Evolutionary conservation across 257 asterid genomes (phyloP), one percentile per base, ranked within the genome.

Genomic region (Striga asiatica): DNA sequence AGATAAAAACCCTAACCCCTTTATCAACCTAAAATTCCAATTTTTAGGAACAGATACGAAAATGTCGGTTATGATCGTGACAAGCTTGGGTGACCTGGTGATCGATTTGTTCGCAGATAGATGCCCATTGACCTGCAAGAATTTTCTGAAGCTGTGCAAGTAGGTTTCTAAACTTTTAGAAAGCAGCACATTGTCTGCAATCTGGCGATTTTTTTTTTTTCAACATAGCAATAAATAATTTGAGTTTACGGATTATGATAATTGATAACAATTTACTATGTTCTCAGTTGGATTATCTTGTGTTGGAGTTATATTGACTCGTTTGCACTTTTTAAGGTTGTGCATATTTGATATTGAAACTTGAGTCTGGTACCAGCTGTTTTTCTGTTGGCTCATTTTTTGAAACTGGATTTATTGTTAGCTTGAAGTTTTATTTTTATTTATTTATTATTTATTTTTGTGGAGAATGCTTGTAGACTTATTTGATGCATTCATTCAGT

Each of bases 71-170:
- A 72, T 91, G 98, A 66, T 91, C 38, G 95, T 87, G 43, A 91
- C 98, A 24, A 91, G 96, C 78, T 68, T 87, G 76, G 97, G 98
- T 16, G 97, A 91, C n/a, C 9, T 91, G 4, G 94, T 84, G 11
- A 58, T 91, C 55, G 98, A 91, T 63, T 74, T 87, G 70, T 75
- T 78, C 70, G 62, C 89, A 0, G 93, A 91, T 65, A 84, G 94
- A 17, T 87, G 98, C 45, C 97, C 98, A 16, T 58, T 84, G 56
- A 91, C 96, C 43, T 87, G 96, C 88, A 91, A 91, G 59, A 91
- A 87, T 52, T 91, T 91, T 39, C 83, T 91, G 68, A 91, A 91
- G 71, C 78, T 87, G 7, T 91, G 98, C 96, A 87, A 87, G 98
- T 86, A 76, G 60, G 77, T 62, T 5, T 11, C 21, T 8, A 13